phyloP scores from a whole-genome alignment of 805 yeast species.

The Candida krabiensis region DNA sequence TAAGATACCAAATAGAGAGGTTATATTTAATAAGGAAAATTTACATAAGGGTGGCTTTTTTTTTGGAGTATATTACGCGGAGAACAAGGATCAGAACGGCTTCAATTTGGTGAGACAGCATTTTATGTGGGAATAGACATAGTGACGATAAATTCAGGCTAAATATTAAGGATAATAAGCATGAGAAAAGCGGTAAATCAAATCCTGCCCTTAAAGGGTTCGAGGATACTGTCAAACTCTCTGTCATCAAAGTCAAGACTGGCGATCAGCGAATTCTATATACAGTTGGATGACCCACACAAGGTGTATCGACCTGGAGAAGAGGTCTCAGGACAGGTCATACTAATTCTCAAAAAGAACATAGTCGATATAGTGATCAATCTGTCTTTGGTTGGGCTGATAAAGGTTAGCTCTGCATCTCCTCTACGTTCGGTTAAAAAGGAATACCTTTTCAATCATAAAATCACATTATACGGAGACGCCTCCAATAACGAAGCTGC shows the following conservation, averaged over 20 bases:
- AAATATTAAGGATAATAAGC: too few relatives aligned
- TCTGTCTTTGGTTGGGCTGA: conserved; percentile 55
- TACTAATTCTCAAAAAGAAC: conserved; percentile 56
- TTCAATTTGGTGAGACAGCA: too few relatives aligned
- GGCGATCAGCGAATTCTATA: conserved; percentile 61
- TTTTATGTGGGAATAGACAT: too few relatives aligned
- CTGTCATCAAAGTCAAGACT: conserved; percentile 21
- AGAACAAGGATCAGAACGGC: too few relatives aligned
- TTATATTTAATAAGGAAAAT: too few relatives aligned
- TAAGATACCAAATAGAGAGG: too few relatives aligned
- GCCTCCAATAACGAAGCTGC: conserved; percentile 21
- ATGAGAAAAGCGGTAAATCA: conserved; percentile 56
- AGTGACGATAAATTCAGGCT: too few relatives aligned
- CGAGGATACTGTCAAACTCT: conserved; percentile 21
- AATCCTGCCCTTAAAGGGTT: conserved; percentile 35
- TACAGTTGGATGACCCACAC: conserved; percentile 73
- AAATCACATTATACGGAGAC: conserved; percentile 57
- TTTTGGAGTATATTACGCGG: too few relatives aligned
- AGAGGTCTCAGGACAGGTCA: conserved; percentile 61
- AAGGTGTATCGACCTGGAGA: conserved; percentile 81
- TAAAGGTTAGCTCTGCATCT: conserved; percentile 54
- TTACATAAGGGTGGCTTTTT: too few relatives aligned
- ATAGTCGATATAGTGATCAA: conserved; percentile 52
- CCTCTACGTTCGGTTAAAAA: conserved; percentile 51
- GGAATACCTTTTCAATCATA: conserved; percentile 55